Base-by-base conservation (phyloP, 23 red algal genomes). In the Gracilariopsis chorda region DNA sequence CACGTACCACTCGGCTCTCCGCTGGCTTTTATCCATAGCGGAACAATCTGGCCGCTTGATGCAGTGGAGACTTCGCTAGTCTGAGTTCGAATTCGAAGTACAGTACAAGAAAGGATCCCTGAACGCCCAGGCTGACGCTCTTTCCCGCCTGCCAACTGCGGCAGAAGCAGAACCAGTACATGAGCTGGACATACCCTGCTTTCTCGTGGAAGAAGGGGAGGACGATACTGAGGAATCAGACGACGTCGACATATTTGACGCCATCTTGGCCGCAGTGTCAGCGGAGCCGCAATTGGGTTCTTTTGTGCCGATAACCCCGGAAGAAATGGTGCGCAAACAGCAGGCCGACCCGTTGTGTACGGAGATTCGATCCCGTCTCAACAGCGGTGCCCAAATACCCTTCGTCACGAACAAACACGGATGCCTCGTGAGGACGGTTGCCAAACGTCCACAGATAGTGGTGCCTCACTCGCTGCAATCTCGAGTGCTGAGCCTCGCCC, bases 11-110 rank as follows among this genome's bases (percentile, higher is more conserved):
- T 35, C 64, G 21, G 33, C 84, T 2, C 45, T 88, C 0, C 21
- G 49, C 20, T 88, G 84, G 84, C 51, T 88, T 14, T 35, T 83
- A 4, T 29, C 28, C 29, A 65, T 47, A 2, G 55, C 29, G 48
- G 55, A 63, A 16, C 52, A 35, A 30, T 65, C 55, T 64, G 79
- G 79, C 43, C 33, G 58, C 55, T 83, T 83, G 37, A 65, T 65
- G 58, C 79, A 53, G 43, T 83, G 79, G 79, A 19, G 73, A 19
- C 73, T 78, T 16, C 73, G 73, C 42, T 37, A 49, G 30, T 19
- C 73, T 39, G 73, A 56, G 29, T 78, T 53, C 45, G 45, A 52
- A 14, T 78, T 78, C 30, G 47, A 78, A 23, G 40, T 78, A 4
- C 24, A 8, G 2, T 78, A 52, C 45, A 78, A 78, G 44, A 78